These are phyloP conservation scores for Triangularia verruculosa DNA, from an alignment of 2,329 filamentous ascomycete species.

Conservation along the genomic window DNA sequence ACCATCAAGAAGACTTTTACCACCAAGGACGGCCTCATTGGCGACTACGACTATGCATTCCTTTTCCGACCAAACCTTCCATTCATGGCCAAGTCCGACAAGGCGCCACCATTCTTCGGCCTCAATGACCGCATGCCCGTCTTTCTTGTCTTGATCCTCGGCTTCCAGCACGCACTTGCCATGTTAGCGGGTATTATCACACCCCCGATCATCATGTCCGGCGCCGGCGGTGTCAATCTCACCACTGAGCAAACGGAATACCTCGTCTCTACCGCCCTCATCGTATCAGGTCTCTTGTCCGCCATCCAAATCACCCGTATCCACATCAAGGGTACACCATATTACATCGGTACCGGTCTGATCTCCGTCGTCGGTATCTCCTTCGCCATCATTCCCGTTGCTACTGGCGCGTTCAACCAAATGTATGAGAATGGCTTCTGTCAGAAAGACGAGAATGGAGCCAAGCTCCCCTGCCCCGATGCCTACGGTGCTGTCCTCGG, in stretches of 20 bases:
- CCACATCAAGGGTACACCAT: constrained; percentile 64
- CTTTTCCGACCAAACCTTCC: constrained; percentile 81
- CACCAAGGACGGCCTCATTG: constrained; percentile 71
- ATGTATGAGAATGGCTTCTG: constrained; percentile 76
- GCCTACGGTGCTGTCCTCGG: constrained; percentile 75
- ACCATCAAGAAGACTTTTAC: constrained; percentile 44
- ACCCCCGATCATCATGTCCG: constrained; percentile 70
- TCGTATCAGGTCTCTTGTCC: constrained; percentile 74
- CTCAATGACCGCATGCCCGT: constrained; percentile 76
- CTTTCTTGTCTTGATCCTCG: constrained; percentile 68
- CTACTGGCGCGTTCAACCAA: constrained; percentile 67
- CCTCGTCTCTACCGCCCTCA: constrained; percentile 73
- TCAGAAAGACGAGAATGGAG: constrained; percentile 57
- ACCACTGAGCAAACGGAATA: constrained; percentile 63
- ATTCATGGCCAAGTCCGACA: constrained; percentile 64
- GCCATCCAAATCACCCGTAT: constrained; percentile 75
- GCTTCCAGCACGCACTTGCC: constrained; percentile 74
- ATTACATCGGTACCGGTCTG: constrained; percentile 74
- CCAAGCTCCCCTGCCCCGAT: constrained; percentile 68
- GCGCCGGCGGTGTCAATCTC: constrained; percentile 62
- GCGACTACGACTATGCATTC: constrained; percentile 85
- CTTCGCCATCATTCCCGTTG: constrained; percentile 73
- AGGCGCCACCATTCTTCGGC: constrained; percentile 77
- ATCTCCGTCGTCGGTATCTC: constrained; percentile 78
- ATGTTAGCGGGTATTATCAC: constrained; percentile 77